Base-by-base conservation (phyloP, 2,329 filamentous ascomycete genomes). In the Pseudogymnoascus sp. region DNA sequence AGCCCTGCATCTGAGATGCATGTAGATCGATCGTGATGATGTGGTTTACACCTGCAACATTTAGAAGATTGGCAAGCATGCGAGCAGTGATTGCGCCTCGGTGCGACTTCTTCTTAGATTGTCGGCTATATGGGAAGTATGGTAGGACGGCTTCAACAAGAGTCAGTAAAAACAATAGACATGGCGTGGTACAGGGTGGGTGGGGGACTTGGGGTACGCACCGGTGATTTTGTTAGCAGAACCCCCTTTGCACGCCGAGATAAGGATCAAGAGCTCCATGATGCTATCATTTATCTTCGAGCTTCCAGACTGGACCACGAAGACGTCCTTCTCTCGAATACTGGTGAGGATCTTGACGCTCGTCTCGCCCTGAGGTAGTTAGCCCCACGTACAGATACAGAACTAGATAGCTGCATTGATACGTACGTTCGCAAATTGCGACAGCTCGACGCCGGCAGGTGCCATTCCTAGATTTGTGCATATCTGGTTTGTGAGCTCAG, bases 231-330 rank as follows among this genome's bases (percentile, higher is more conserved):
- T 96, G 79, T 92, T 96, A 65, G 94, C 90, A 61, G 94, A 97
- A 67, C 93, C 94, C 72, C 94, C 92, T 77, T 97, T 97, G 83
- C 94, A 99, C 69, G 94, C 94, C 67, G 90, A 94, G 71, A 97
- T 97, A 90, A 99, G 96, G 76, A 99, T 97, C 73, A 99, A 84
- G 73, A 99, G 83, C 81, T 99, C 94, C 92, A 99, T 97, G 73
- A 99, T 92, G 72, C 91, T 95, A 78, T 99, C 94, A 75, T 99
- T 99, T 82, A 97, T 96, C 78, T 89, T 91, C 73, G 86, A 83
- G 77, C 94, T 97, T 67, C 94, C 94, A 65, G 93, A 97, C 80
- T 99, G 94, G 64, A 99, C 89, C 73, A 99, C 93, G 76, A 97
- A 99, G 70, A 99, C 93, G 82, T 99, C 93, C 76, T 97, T 95